Evolutionary conservation across 139 green algal genomes (phyloP).

Genomic region (Pleodorina starrii): DNA sequence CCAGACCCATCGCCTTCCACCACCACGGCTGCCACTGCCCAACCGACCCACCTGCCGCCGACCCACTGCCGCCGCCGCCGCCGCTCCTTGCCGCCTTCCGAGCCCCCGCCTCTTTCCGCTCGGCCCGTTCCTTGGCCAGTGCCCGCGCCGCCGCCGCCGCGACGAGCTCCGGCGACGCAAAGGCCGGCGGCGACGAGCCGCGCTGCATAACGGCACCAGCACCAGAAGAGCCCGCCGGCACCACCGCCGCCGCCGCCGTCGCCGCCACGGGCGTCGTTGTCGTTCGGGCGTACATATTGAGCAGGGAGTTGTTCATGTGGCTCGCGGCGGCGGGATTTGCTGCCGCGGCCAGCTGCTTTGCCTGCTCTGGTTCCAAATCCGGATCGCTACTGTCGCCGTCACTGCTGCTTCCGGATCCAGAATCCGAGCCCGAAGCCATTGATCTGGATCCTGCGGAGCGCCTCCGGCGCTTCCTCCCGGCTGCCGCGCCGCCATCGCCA

Average conservation of each 20-base stretch:
- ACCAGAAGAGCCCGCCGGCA: too few relatives aligned
- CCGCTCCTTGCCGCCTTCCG: background rate
- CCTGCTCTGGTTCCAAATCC: conserved; percentile 26
- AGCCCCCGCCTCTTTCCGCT: background rate
- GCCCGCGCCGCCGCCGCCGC: conserved; percentile 68
- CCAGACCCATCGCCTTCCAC: too few relatives aligned
- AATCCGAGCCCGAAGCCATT: background rate
- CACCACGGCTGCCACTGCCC: too few relatives aligned
- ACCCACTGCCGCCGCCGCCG: too few relatives aligned
- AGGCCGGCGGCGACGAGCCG: conserved; percentile 64
- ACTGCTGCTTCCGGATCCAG: conserved; percentile 26
- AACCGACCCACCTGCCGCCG: too few relatives aligned
- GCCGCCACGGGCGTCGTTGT: background rate
- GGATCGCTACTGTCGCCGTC: conserved; percentile 27
- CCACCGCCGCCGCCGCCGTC: conserved; percentile 54
- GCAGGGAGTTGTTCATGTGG: conserved; percentile 69
- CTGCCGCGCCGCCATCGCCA: background rate
- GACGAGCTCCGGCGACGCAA: conserved; percentile 66
- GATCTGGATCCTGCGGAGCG: background rate
- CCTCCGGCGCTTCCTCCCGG: background rate
- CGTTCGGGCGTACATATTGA: conserved; percentile 70
- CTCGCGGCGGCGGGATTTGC: background rate
- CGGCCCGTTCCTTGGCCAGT: conserved; percentile 53
- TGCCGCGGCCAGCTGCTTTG: background rate
- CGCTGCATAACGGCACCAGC: conserved; percentile 49